Percentiles rank a stretch among this genome's conserved stretches.
Evolutionary conservation across 169 alveolate genomes (phyloP).

Genomic region (Cystoisospora suis): DNA sequence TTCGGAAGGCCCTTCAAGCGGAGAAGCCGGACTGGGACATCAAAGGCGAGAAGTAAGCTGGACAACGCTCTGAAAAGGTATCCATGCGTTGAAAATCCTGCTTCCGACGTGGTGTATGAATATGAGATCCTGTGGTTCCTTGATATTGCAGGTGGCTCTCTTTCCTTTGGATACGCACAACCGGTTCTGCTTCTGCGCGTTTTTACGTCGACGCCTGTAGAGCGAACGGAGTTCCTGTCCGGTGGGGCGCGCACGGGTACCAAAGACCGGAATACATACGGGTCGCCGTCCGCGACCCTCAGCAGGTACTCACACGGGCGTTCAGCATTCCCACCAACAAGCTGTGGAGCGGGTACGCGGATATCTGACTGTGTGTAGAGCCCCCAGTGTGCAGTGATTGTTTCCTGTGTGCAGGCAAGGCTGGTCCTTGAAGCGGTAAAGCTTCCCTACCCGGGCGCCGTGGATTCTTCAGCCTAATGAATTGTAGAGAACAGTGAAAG

Average conservation of each 20-base stretch:
- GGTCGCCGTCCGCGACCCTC: constrained; percentile 42
- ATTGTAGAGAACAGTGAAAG: too few species aligned
- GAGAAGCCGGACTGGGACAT: constrained; percentile 22
- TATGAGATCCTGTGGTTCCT: background rate
- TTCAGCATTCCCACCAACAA: too few species aligned
- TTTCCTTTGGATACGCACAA: constrained; percentile 58
- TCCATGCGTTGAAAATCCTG: background rate
- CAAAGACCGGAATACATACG: constrained; percentile 42
- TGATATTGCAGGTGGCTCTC: constrained; percentile 50
- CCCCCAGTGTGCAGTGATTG: too few species aligned
- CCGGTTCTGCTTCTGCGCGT: constrained; percentile 3
- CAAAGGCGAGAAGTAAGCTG: background rate
- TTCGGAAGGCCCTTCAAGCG: background rate
- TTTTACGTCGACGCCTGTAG: constrained; percentile 37
- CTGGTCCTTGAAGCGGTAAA: too few species aligned
- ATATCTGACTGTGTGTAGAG: too few species aligned
- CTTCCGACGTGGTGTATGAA: background rate
- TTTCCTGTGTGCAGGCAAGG: too few species aligned
- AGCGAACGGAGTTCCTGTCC: constrained; percentile 55
- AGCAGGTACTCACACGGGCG: too few species aligned
- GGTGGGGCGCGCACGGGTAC: constrained; percentile 64
- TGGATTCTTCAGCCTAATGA: too few species aligned
- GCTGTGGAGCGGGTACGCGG: too few species aligned
- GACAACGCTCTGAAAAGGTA: too few species aligned
- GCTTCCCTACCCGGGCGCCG: too few species aligned